These are phyloP conservation scores for Penicillium frequentans DNA, from an alignment of 2,329 filamentous ascomycete species.

Conservation along the genomic window DNA sequence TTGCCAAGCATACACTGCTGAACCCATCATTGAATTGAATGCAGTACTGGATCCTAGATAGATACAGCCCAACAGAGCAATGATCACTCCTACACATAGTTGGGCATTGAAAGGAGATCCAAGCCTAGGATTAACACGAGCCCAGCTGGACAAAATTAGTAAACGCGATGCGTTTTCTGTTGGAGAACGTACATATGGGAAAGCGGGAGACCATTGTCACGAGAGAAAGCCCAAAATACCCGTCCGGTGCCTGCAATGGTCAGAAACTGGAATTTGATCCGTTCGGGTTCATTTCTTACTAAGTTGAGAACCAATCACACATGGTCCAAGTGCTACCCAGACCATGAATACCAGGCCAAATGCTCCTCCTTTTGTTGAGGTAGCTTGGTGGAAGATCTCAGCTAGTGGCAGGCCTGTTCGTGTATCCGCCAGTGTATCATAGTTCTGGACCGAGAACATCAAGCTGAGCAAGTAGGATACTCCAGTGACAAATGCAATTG, in stretches of 20 bases:
- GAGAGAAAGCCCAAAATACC: constrained; percentile 60
- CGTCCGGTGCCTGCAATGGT: constrained; percentile 47
- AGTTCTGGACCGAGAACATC: constrained; percentile 55
- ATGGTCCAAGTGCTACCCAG: constrained; percentile 35
- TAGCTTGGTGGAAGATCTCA: constrained; percentile 63
- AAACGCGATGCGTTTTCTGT: not conserved
- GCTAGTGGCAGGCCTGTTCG: constrained; percentile 60
- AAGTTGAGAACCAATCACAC: constrained; percentile 35
- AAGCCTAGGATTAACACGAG: constrained; percentile 44
- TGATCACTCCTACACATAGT: constrained; percentile 49
- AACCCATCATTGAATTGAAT: constrained; percentile 56
- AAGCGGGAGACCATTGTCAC: constrained; percentile 49
- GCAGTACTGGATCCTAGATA: constrained; percentile 68
- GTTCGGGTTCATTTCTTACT: constrained; percentile 13
- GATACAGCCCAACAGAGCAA: constrained; percentile 61
- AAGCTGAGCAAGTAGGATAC: constrained; percentile 52
- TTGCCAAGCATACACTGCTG: constrained; percentile 15
- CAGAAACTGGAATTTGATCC: not conserved
- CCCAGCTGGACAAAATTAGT: constrained; percentile 33
- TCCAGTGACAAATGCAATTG: constrained; percentile 53
- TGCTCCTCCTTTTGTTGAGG: constrained; percentile 51
- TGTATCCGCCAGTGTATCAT: constrained; percentile 41
- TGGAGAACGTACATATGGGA: constrained; percentile 22
- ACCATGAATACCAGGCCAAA: constrained; percentile 50
- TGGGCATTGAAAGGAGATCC: constrained; percentile 58